Percentiles rank a stretch among this genome's conserved stretches.
Conservation (phyloP, 345 rosid genomes). For the Dimocarpus longan region DNA sequence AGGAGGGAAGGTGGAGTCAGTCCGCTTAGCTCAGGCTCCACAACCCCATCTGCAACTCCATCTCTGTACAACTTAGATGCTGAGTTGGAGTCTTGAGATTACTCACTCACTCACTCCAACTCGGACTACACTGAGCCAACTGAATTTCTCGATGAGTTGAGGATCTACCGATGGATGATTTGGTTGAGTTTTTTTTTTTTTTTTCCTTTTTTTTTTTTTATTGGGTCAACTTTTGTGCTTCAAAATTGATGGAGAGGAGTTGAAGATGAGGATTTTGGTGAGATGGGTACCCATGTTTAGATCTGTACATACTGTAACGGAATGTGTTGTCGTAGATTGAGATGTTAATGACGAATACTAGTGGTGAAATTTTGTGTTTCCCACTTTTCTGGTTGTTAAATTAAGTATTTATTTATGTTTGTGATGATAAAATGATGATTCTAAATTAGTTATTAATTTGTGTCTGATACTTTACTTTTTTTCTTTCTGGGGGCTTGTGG, state of each 20-base stretch:
- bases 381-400: no score
- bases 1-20: not conserved
- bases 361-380: not conserved
- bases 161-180: not conserved
- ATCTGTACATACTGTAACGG: not conserved
- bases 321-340: not conserved
- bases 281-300: not conserved
- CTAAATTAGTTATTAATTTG: no score
- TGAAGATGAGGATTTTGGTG: not conserved
- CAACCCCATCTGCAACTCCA: slow-evolving; percentile 11
- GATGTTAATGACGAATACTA: not conserved
- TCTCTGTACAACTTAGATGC: slow-evolving; percentile 16
- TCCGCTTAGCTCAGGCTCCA: slow-evolving; percentile 2
- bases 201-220: no score
- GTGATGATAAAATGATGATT: not conserved
- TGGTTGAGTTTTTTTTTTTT: not conserved
- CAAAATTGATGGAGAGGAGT: not conserved
- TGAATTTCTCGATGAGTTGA: not conserved
- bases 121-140: not conserved
- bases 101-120: not conserved
- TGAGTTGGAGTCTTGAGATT: slow-evolving; percentile 4
- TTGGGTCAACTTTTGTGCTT: not conserved
- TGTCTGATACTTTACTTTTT: no score
- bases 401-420: no score
- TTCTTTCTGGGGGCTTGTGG: no score